phyloP scores from a whole-genome alignment of 768 basidiomycete species.

The Russula lepida region DNA sequence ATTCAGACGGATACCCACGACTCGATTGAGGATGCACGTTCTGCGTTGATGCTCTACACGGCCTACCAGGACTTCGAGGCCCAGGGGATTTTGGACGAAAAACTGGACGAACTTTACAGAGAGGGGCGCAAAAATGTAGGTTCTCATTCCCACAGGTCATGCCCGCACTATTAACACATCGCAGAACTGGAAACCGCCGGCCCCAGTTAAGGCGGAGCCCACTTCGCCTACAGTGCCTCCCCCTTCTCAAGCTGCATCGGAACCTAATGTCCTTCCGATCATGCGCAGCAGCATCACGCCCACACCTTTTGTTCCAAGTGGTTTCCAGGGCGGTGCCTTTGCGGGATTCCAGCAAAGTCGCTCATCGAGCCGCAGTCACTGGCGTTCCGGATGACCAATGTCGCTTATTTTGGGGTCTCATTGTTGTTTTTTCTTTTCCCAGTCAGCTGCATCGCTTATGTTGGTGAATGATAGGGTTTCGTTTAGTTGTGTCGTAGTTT shows the following conservation, averaged over 20 bases:
- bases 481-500: too few species aligned
- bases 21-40: conserved; percentile 94
- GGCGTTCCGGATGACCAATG: conserved; percentile 5
- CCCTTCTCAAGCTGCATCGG: conserved; percentile 14
- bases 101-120: conserved; percentile 77
- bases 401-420: not conserved
- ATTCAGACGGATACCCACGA: conserved; percentile 95
- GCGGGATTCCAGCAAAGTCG: conserved; percentile 14
- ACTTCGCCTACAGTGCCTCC: conserved; percentile 1
- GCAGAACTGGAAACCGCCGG: conserved; percentile 54
- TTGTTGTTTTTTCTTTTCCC: not conserved
- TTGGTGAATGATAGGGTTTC: not conserved
- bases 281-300: conserved; percentile 16
- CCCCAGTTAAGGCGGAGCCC: conserved; percentile 14
- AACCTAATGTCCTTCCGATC: conserved; percentile 12
- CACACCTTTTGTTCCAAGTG: conserved; percentile 8
- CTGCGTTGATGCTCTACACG: conserved; percentile 79
- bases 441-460: not conserved
- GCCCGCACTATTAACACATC: not conserved
- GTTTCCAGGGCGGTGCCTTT: conserved; percentile 14
- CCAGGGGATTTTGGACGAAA: conserved; percentile 71
- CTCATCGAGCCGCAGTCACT: conserved; percentile 10
- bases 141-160: conserved; percentile 9
- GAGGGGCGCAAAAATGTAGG: conserved; percentile 68
- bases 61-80: conserved; percentile 71